phyloP scores from a whole-genome alignment of 2,329 filamentous ascomycete genomes.

The Monilinia fructicola region DNA sequence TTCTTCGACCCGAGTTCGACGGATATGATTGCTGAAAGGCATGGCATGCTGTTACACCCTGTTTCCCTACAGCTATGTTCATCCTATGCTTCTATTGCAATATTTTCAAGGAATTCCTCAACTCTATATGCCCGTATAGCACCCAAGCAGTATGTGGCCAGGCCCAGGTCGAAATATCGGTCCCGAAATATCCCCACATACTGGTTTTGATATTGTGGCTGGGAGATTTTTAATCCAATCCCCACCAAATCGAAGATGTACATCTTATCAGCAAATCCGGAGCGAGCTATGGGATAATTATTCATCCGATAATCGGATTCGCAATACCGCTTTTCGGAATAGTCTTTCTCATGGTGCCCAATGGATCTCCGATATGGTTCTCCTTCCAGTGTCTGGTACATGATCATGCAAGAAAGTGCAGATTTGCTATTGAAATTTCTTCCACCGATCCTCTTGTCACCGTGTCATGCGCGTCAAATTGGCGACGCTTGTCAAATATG shows the following conservation, averaged over 20 bases:
- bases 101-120: not conserved
- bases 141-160: not conserved
- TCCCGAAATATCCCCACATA: slow-evolving; percentile 2
- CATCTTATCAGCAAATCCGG: slow-evolving; percentile 9
- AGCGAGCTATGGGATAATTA: not conserved
- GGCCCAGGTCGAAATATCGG: slow-evolving; percentile 1
- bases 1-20: not conserved
- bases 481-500: slow-evolving; percentile 12
- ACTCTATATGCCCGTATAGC: not conserved
- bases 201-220: not conserved
- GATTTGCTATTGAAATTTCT: not conserved
- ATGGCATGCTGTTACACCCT: not conserved
- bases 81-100: not conserved
- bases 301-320: slow-evolving; percentile 19
- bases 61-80: not conserved
- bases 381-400: not conserved
- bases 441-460: not conserved
- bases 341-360: not conserved
- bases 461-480: not conserved
- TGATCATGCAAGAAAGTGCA: not conserved
- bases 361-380: not conserved
- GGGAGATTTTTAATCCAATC: not conserved
- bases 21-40: not conserved
- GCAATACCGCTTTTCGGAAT: slow-evolving; percentile 9
- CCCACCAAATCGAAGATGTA: not conserved